Evolutionary conservation across 306 rosid species (phyloP).

Genomic region (Cyclanthera cordifolia): DNA sequence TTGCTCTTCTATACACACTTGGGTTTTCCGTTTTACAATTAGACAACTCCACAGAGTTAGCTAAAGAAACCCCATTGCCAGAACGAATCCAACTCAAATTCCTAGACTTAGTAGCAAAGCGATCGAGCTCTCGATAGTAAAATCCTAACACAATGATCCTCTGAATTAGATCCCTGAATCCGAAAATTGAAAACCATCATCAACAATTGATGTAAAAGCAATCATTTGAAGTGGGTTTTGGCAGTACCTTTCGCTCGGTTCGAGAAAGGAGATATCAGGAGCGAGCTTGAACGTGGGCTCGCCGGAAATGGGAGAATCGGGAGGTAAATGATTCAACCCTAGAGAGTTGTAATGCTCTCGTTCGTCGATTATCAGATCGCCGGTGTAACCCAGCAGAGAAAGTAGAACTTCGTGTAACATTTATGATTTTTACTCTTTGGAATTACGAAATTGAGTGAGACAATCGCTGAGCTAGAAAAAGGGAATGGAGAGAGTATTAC

Average conservation of each 20-base stretch:
- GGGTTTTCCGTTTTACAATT: slow-evolving; percentile 29
- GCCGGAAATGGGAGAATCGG: slow-evolving; percentile 42
- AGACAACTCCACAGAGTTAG: slow-evolving; percentile 19
- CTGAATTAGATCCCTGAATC: slow-evolving; percentile 74
- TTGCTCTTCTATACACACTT: slow-evolving; percentile 78
- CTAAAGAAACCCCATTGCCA: slow-evolving; percentile 26
- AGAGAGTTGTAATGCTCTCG: slow-evolving; percentile 39
- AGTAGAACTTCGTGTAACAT: slow-evolving; percentile 92
- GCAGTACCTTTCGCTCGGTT: slow-evolving; percentile 65
- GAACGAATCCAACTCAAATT: slow-evolving; percentile 88
- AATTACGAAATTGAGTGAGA: slow-evolving; percentile 13
- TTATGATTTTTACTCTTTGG: not conserved
- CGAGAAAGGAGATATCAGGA: slow-evolving; percentile 71
- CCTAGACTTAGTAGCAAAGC: slow-evolving; percentile 65
- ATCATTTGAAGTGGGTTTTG: not conserved
- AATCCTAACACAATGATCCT: slow-evolving; percentile 73
- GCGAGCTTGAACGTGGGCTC: slow-evolving; percentile 73
- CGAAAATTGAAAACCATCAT: not conserved
- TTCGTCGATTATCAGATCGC: slow-evolving; percentile 79
- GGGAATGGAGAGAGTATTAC: not conserved
- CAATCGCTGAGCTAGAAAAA: not conserved
- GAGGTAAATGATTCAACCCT: slow-evolving; percentile 14
- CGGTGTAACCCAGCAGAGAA: slow-evolving; percentile 79
- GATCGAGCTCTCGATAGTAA: slow-evolving; percentile 80
- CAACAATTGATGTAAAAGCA: not conserved